Conservation (phyloP, 2,329 filamentous ascomycete genomes). For the Thermothelomyces thermophilus region DNA sequence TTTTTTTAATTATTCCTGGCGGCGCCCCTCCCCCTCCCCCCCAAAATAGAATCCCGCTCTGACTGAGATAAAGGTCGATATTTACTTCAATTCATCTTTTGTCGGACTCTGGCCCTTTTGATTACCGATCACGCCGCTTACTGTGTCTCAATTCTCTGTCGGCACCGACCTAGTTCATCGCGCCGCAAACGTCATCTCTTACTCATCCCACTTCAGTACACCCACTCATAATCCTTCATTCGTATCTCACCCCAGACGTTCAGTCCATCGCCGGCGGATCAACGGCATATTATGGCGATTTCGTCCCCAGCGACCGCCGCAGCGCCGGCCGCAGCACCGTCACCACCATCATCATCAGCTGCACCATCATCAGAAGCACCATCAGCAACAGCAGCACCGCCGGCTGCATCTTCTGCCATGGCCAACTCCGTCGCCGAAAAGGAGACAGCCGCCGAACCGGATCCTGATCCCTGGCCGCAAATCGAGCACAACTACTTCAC, state of each 20-base stretch:
- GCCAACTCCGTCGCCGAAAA: too few relatives aligned
- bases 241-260: too few relatives aligned
- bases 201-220: too few relatives aligned
- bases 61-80: background rate
- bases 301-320: background rate
- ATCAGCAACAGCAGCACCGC: background rate
- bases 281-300: background rate
- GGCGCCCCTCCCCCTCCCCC: too few relatives aligned
- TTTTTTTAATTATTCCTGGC: background rate
- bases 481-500: conserved; percentile 32
- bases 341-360: background rate
- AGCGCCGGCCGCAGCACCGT: background rate
- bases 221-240: too few relatives aligned
- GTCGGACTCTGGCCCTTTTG: background rate
- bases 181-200: too few relatives aligned
- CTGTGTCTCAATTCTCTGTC: too few relatives aligned
- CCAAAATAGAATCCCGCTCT: background rate
- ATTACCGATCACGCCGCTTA: background rate
- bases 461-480: conserved; percentile 31
- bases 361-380: background rate
- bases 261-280: background rate
- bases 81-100: background rate
- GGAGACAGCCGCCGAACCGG: background rate
- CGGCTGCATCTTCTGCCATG: conserved; percentile 4
- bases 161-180: too few relatives aligned